Evolutionary conservation across 2,329 filamentous ascomycete genomes (phyloP), one percentile per base, ranked within the genome.

Genomic region (Emericellopsis cladophorae): DNA sequence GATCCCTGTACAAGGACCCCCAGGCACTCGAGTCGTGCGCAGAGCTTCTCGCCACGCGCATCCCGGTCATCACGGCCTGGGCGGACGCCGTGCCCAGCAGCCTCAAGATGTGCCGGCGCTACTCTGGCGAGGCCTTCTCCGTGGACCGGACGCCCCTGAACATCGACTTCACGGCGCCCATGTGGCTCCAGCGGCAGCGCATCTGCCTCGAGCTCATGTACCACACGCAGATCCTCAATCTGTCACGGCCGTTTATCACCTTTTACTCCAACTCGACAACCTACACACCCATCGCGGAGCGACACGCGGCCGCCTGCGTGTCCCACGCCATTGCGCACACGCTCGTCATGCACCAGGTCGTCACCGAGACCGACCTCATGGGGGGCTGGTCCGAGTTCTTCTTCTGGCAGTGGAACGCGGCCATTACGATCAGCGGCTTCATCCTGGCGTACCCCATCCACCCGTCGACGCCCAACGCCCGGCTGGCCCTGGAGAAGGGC

Each of bases 141-240:
- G 60, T 57, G 1, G 61, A 67, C 36, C 47, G 50, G 7, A 57
- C 61, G 1, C 39, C 44, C 1, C 42, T 58, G 7, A 44, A 56
- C 18, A 46, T 58, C 14, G 48, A 48, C 14, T 47, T 45, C 26
- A 60, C 59, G 31, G 54, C 56, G 2, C 64, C 66, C 3, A 43
- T 56, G 2, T 68, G 66, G 65, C 49, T 68, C 3, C 64, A 67
- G 44, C 57, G 53, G 10, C 54, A 58, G 26, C 63, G 65, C 2
- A 46, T 69, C 0, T 48, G 63, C 5, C 53, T 69, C 1, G 65
- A 69, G 43, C 47, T 67, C 1, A 49, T 60, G 18, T 68, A 68
- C 39, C 65, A 68, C 42, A 58, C 58, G 23, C 46, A 66, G 2
- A 51, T 43, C 26, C 54, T 60, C 12, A 59, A 58, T 42, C 50